Evolutionary conservation across 352 stramenopile species (phyloP), one percentile per base, ranked within the genome.

Genomic region (Ophiocytium majus): DNA sequence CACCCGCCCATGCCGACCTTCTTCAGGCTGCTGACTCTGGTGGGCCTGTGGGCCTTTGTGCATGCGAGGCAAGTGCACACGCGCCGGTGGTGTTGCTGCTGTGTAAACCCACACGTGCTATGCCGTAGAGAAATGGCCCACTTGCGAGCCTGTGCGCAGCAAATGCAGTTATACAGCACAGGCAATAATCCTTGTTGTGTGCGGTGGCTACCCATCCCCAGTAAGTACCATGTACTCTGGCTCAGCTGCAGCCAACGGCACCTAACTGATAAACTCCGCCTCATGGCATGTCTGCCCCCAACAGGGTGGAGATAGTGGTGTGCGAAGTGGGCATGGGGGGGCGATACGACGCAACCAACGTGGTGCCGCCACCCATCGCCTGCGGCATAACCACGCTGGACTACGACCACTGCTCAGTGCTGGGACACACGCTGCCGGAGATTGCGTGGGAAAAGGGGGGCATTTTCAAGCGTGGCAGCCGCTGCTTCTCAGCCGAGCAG

Each of bases 271-370:
- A 66, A 66, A 19, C 28, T 66, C 57, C 57, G 28, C 28, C 28
- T 66, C 34, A 37, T 76, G 64, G 64, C 43, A 14, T 76, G 64
- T 17, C 64, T 76, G 31, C 64, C 64, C 5, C 31, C 64, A 17
- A 10, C 64, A 78, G 91, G 17, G 93, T 95, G 23, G 94, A 97
- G 83, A 93, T 97, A 23, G 92, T 94, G 23, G 92, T 98, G 49
- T 86, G 97, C 63, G 94, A 98, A 86, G 94, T 97, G 34, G 94
- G 94, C 63, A 92, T 97, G 19, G 94, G 94, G 14, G 94, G 94
- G 34, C 91, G 94, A 0, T 90, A 96, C 14, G 94, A 97, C 86
- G 93, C 93, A 0, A 97, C 94, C 37, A 98, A 98, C 82, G 93
- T 97, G 31, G 92, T 97, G 64, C 86, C 91, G 23, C 86, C 88